Conservation (phyloP, 2,329 filamentous ascomycete genomes). For the Elsinoe perseae region DNA sequence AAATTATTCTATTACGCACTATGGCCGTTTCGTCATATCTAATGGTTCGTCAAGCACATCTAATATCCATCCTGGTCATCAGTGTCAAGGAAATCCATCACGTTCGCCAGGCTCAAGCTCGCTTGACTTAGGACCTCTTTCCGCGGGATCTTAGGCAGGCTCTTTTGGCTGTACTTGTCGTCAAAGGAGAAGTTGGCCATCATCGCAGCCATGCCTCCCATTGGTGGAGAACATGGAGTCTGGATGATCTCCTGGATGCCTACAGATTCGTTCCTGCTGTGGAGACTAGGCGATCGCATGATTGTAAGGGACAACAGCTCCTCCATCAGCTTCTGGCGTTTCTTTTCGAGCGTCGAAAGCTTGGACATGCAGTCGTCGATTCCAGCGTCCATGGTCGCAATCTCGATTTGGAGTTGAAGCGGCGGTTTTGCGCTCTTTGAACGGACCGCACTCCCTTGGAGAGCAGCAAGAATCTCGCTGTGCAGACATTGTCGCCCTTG, state of each 20-base stretch:
- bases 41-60: not conserved
- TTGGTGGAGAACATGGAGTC: constrained; percentile 2
- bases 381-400: constrained; percentile 13
- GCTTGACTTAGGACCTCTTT: not conserved
- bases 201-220: constrained; percentile 2
- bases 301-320: constrained; percentile 3
- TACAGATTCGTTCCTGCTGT: constrained; percentile 12
- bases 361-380: constrained; percentile 15
- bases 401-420: constrained; percentile 13
- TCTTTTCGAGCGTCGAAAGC: constrained; percentile 10
- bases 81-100: constrained; percentile 15
- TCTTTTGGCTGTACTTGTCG: constrained; percentile 9
- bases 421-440: constrained; percentile 7
- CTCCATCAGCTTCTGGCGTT: constrained; percentile 10
- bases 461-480: constrained; percentile 12
- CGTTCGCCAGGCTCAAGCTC: constrained; percentile 12
- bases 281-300: not conserved
- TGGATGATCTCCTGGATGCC: constrained; percentile 12
- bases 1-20: not conserved
- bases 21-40: constrained; percentile 1
- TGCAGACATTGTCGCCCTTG: constrained; percentile 14
- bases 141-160: constrained; percentile 4
- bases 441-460: not conserved
- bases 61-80: constrained; percentile 7
- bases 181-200: not conserved